Percentiles rank a stretch among this genome's conserved stretches.
These are phyloP conservation scores for Streptanthus diversifolius DNA, from an alignment of 345 rosid genomes.

Conservation along the genomic window DNA sequence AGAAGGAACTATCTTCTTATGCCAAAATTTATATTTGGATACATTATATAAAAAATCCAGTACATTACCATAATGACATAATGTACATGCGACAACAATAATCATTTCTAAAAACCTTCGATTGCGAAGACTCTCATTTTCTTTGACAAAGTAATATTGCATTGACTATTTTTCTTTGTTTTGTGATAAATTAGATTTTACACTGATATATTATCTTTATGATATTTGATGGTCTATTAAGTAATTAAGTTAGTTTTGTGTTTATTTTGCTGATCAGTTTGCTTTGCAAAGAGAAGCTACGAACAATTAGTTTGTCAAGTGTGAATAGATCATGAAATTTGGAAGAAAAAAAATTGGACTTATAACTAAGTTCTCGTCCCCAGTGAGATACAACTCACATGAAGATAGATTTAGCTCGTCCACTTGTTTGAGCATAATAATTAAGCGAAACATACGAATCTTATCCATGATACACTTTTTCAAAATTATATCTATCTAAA, in stretches of 20 bases:
- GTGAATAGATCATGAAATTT: conserved; percentile 20
- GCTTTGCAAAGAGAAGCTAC: background rate
- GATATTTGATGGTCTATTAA: background rate
- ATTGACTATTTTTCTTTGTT: background rate
- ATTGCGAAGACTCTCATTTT: too few relatives aligned
- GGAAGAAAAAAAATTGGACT: conserved; percentile 7
- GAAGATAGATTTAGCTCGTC: background rate
- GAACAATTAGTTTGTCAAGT: background rate
- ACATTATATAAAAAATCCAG: background rate
- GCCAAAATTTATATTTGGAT: too few relatives aligned
- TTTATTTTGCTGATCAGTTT: background rate
- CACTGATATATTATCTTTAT: background rate
- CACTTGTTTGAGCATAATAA: conserved; percentile 8
- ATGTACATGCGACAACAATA: conserved; percentile 8
- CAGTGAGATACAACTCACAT: conserved; percentile 18
- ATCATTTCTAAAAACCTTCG: background rate
- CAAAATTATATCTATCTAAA: too few relatives aligned
- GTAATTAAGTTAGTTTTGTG: background rate
- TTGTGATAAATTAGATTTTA: background rate
- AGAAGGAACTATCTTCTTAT: too few relatives aligned
- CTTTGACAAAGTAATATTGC: too few relatives aligned
- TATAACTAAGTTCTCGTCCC: conserved; percentile 14
- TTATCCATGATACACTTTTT: background rate
- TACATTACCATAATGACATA: background rate
- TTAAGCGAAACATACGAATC: background rate